A percentile compares a stretch with the other conserved stretches of the same genome.
phyloP scores from a whole-genome alignment of 1,284 basidiomycete genomes.

The Sparassis latifolia region DNA sequence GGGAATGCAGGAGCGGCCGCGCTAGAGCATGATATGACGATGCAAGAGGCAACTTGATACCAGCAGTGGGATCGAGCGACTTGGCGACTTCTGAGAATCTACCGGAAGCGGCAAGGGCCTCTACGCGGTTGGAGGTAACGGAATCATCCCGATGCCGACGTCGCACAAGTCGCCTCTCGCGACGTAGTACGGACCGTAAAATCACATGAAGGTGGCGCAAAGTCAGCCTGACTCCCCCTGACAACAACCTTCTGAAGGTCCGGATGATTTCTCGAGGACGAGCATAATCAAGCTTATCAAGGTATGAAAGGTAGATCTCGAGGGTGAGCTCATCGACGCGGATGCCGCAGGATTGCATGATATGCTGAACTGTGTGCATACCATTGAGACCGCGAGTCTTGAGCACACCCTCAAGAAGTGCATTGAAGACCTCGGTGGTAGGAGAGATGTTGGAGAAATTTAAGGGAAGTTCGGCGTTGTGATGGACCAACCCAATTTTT shows the following conservation, averaged over 20 bases:
- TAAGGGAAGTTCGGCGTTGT: constrained; percentile 3
- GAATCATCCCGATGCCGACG: constrained; percentile 39
- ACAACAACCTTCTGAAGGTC: constrained; percentile 37
- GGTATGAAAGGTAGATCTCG: constrained; percentile 45
- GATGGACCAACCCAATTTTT: constrained; percentile 11
- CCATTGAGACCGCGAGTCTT: constrained; percentile 39
- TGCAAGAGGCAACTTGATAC: constrained; percentile 32
- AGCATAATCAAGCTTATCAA: constrained; percentile 35
- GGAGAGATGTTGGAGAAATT: constrained; percentile 21
- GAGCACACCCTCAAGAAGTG: constrained; percentile 45
- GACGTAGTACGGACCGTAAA: constrained; percentile 40
- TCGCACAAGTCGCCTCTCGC: constrained; percentile 34
- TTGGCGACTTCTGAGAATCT: constrained; percentile 23
- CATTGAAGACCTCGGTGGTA: constrained; percentile 51
- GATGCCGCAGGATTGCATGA: constrained; percentile 48
- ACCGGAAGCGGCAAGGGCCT: constrained; percentile 12
- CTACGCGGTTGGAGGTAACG: constrained; percentile 26
- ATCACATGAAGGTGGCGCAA: constrained; percentile 36
- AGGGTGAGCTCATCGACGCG: constrained; percentile 46
- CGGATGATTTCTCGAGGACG: constrained; percentile 40
- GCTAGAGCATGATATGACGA: constrained; percentile 31
- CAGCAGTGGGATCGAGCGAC: constrained; percentile 43
- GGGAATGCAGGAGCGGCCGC: constrained; percentile 38
- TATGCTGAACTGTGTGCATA: constrained; percentile 36
- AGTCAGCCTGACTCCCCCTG: constrained; percentile 33